phyloP scores from a whole-genome alignment of 2,329 filamentous ascomycete species.

The Exophiala alcalophila region DNA sequence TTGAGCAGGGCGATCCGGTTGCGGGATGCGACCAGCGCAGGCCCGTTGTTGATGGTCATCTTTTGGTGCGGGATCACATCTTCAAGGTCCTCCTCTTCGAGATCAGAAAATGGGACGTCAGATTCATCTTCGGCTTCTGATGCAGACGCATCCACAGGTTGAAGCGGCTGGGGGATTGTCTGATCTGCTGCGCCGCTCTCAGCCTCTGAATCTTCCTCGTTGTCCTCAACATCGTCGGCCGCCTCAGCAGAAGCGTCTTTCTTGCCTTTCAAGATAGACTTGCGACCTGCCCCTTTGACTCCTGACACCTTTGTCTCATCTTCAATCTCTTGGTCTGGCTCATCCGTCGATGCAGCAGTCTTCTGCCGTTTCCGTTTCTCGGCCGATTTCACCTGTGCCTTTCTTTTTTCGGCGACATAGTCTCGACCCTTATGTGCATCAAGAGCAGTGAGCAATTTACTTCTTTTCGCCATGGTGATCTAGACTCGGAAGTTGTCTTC shows the following conservation, averaged over 20 bases:
- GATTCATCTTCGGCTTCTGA: constrained; percentile 73
- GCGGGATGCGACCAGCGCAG: constrained; percentile 75
- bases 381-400: constrained; percentile 58
- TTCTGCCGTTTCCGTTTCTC: constrained; percentile 45
- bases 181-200: constrained; percentile 31
- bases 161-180: constrained; percentile 37
- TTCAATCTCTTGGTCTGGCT: not conserved
- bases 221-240: constrained; percentile 12
- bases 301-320: constrained; percentile 10
- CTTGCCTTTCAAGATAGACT: not conserved
- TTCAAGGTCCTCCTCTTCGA: constrained; percentile 75
- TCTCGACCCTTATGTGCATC: constrained; percentile 61
- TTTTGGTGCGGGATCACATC: constrained; percentile 87
- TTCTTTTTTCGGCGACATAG: constrained; percentile 73
- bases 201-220: constrained; percentile 13
- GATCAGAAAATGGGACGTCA: constrained; percentile 84
- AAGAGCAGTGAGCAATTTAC: constrained; percentile 58
- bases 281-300: not conserved
- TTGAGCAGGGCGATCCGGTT: constrained; percentile 65
- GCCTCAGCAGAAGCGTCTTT: constrained; percentile 18
- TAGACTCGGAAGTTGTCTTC: too few species aligned
- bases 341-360: not conserved
- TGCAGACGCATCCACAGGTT: constrained; percentile 51
- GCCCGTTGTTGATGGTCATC: constrained; percentile 95
- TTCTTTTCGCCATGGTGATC: constrained; percentile 50